Base-by-base conservation (phyloP, 2,329 filamentous ascomycete genomes). In the Xylariaceae sp. region DNA sequence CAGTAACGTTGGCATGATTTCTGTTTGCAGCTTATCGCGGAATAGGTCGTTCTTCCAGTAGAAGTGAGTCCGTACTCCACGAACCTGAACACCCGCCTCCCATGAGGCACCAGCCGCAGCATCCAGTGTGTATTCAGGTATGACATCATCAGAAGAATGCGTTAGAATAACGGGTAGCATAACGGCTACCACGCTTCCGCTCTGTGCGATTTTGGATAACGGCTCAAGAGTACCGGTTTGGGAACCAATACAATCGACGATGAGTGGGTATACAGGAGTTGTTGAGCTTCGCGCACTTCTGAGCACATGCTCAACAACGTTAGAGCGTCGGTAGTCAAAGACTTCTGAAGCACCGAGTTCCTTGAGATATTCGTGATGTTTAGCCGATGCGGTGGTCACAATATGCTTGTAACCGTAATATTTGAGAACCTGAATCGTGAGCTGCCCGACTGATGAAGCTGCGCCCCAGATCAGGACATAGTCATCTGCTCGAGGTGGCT, bases 101-200 rank as follows among this genome's bases (percentile, higher is more conserved):
- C 82, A 85, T 33, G 71, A 58, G 0, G 61, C 71, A 11, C 65
- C 70, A 7, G 66, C 67, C n/a, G 57, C 42, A 1, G 75, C 75
- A 45, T 82, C 78, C 77, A 82, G 80, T 34, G 72, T 71, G 50
- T 82, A 85, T 55, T 76, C 71, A 0, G 82, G 81, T 52, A 66
- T 69, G 16, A 73, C 67, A 1, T 69, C 70, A 5, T 74, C 70
- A 0, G 70, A 75, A 0, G 81, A 75, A 54, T 84, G 77, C 41
- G 67, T 73, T 42, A 83, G 57, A 51, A 86, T 81, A 14, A 86
- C 75, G 0, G 83, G 83, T 6, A 87, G 65, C 67, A 87, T 74
- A 14, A 85, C 67, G 0, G 82, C 83, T 0, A 86, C 79, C 19
- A 67, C 79, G 4, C 73, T 67, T 0, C 79, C 79, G 1, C 48